Conservation (phyloP, 306 rosid species). For the Sechiopsis laciniata region DNA sequence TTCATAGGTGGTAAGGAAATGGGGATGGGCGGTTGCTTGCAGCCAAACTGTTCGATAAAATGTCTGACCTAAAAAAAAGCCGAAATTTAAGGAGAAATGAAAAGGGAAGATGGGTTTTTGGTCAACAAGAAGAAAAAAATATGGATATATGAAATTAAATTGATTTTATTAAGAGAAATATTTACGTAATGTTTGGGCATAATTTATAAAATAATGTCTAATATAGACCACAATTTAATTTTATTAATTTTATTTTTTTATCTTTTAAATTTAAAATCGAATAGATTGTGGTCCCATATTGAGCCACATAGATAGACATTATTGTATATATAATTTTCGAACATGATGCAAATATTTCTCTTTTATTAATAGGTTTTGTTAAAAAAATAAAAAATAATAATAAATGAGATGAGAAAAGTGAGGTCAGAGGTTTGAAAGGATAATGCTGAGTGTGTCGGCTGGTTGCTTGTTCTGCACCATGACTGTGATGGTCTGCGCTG, state of each 20-base stretch:
- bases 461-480: background rate
- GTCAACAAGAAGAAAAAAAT: background rate
- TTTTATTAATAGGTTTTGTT: background rate
- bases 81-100: background rate
- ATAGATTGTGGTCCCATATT: too few relatives aligned
- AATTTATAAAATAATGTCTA: too few relatives aligned
- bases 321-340: too few relatives aligned
- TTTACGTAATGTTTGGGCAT: too few relatives aligned
- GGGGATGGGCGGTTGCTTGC: background rate
- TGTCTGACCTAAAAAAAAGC: background rate
- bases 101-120: background rate
- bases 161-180: background rate
- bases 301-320: too few relatives aligned
- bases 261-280: too few relatives aligned
- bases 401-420: background rate
- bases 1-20: background rate
- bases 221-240: too few relatives aligned
- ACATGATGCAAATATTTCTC: too few relatives aligned
- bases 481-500: conserved; percentile 1
- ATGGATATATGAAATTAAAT: background rate
- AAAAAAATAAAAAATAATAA: too few relatives aligned
- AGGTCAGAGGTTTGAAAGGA: conserved; percentile 12
- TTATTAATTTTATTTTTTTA: too few relatives aligned
- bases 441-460: conserved; percentile 5
- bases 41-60: conserved; percentile 1